Evolutionary conservation across 257 asterid genomes (phyloP), one percentile per base, ranked within the genome.

Genomic region (Nicotiana attenuata): DNA sequence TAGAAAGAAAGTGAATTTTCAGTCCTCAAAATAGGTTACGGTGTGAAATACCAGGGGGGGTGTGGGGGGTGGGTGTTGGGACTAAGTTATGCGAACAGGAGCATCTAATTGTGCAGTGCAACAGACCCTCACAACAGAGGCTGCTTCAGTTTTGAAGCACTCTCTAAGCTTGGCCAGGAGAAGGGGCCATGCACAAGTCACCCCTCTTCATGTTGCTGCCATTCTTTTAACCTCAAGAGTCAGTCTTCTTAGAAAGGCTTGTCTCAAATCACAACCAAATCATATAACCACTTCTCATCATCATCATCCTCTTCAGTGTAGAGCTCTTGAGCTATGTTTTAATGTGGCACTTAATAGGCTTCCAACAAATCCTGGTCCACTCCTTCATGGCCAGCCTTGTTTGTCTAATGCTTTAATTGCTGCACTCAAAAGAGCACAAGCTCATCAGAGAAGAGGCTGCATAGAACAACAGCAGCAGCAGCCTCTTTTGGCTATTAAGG

Each of bases 91-190:
- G 98, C 98, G 97, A 86, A 92, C 97, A 82, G 97, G 92, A 82
- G 88, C 61, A 52, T 59, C 60, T 45, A 47, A 13, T 50, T 86
- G 92, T 69, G 88, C 94, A 73, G 87, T 92, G 52, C 98, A 92
- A 80, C 97, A 92, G 89, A 94, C 96, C 78, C 97, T 94, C 92
- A 93, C 98, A n/a, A 68, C 92, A 56, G 97, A 94, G 93, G 93
- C 97, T 77, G 97, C 97, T 87, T 92, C 98, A 63, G 97, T 90
- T 2, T 82, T 94, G 86, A 93, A 93, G 92, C 97, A 90, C 57
- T 94, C 97, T 81, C 94, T 94, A 59, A 87, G 87, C 90, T 90
- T 93, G 31, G 90, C 98, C 1, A 87, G 97, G 65, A 91, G 97
- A 55, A 91, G 98, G 64, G 97, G 96, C 86, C 97, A 94, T 85